Percentiles rank a stretch among this genome's conserved stretches.
These are phyloP conservation scores for Agaricales sp. DNA, from an alignment of 1,284 basidiomycete genomes.

Conservation along the genomic window DNA sequence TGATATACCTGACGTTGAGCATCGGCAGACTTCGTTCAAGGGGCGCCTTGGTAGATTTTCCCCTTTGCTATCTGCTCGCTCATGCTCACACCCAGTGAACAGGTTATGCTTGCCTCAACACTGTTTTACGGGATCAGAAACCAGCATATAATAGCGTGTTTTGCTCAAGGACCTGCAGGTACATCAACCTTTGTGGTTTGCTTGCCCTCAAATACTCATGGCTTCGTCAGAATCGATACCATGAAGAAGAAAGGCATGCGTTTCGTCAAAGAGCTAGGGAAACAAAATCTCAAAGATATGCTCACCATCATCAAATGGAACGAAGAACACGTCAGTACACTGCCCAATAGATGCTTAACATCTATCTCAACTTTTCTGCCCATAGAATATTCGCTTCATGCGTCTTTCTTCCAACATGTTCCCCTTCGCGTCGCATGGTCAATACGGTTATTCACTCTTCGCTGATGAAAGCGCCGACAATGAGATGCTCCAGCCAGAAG, in stretches of 20 bases:
- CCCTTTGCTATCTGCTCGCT: too few species aligned
- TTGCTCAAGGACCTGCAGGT: conserved; percentile 64
- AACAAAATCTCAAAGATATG: conserved; percentile 67
- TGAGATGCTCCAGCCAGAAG: neutral
- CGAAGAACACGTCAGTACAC: conserved; percentile 50
- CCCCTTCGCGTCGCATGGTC: conserved; percentile 78
- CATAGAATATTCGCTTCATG: conserved; percentile 63
- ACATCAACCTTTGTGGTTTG: conserved; percentile 5
- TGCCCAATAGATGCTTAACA: conserved; percentile 1
- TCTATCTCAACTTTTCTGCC: neutral
- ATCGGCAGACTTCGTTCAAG: conserved; percentile 55
- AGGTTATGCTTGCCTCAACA: conserved; percentile 81
- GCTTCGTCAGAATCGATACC: conserved; percentile 49
- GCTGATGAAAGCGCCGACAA: conserved; percentile 27
- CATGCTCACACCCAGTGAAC: neutral
- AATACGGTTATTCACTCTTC: conserved; percentile 67
- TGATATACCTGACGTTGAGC: conserved; percentile 59
- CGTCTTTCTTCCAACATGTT: conserved; percentile 86
- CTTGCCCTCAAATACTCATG: neutral
- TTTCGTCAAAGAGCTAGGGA: conserved; percentile 70
- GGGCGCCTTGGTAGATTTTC: conserved; percentile 49
- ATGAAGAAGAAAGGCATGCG: conserved; percentile 77
- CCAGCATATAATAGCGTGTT: conserved; percentile 57
- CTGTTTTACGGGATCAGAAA: conserved; percentile 62
- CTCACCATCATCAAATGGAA: conserved; percentile 77